A percentile compares a stretch with the other conserved stretches of the same genome.
Conservation (phyloP, 2,329 filamentous ascomycete species). For the Calycina marina region DNA sequence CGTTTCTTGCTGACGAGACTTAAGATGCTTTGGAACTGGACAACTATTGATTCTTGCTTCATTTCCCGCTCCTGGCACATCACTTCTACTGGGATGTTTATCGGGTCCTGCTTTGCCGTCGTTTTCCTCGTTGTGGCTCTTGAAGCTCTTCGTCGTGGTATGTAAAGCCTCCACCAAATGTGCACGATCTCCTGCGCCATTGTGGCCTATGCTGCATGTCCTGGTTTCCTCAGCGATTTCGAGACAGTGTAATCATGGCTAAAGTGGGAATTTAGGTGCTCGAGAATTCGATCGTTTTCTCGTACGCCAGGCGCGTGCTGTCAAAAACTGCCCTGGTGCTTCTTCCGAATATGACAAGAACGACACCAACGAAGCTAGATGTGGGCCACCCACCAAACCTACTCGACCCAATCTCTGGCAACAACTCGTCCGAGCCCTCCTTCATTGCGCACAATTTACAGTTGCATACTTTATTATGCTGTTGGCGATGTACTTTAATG, state of each 20-base stretch:
- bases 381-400: not conserved
- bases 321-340: not conserved
- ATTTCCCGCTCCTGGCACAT: conserved; percentile 56
- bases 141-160: conserved; percentile 62
- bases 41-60: conserved; percentile 60
- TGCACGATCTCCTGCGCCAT: conserved; percentile 46
- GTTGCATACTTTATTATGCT: conserved; percentile 72
- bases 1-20: not conserved
- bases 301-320: not conserved
- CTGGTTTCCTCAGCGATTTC: too few species aligned
- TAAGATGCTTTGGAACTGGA: conserved; percentile 72
- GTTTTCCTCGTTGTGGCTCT: conserved; percentile 58
- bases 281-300: conserved; percentile 5
- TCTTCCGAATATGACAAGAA: not conserved
- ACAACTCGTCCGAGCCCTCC: conserved; percentile 48
- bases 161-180: too few species aligned
- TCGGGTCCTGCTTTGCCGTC: conserved; percentile 66
- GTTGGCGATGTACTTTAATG: conserved; percentile 47
- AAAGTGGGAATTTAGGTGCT: too few species aligned
- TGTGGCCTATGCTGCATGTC: too few species aligned
- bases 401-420: conserved; percentile 46
- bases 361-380: not conserved
- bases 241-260: too few species aligned
- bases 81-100: conserved; percentile 56
- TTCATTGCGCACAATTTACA: conserved; percentile 59